A percentile compares a stretch with the other conserved stretches of the same genome.
Conservation (phyloP, 2,329 filamentous ascomycete genomes). For the Colletotrichum orbiculare region DNA sequence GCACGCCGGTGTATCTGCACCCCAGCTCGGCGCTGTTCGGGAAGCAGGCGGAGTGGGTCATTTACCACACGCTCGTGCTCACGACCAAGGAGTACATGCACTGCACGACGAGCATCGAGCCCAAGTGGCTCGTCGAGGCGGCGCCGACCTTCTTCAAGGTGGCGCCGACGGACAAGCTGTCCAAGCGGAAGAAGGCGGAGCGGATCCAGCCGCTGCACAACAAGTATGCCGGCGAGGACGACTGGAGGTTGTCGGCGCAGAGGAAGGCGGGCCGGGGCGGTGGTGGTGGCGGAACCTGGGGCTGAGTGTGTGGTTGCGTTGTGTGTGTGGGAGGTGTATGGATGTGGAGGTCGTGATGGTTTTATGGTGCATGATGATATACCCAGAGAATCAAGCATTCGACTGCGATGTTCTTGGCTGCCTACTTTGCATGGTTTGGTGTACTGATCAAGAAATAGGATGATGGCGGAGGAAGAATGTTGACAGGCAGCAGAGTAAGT, state of each 20-base stretch:
- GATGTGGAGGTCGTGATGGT: not conserved
- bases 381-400: not conserved
- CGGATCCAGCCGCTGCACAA: conserved; percentile 96
- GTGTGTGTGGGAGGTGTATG: not conserved
- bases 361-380: not conserved
- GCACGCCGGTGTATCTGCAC: conserved; percentile 94
- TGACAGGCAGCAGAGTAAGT: too few relatives aligned
- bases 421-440: too few relatives aligned
- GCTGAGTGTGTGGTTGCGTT: conserved; percentile 54
- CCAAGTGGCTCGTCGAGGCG: conserved; percentile 92
- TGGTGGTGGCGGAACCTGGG: conserved; percentile 92
- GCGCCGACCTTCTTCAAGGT: conserved; percentile 99
- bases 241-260: conserved; percentile 94
- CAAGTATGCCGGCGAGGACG: conserved; percentile 90
- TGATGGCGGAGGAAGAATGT: too few relatives aligned
- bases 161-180: conserved; percentile 84
- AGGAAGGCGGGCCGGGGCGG: conserved; percentile 85
- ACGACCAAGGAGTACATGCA: conserved; percentile 99
- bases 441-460: rapidly evolving
- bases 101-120: conserved; percentile 90
- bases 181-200: conserved; percentile 93
- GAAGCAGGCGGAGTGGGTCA: conserved; percentile 95
- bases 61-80: conserved; percentile 90
- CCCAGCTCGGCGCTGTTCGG: conserved; percentile 92
- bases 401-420: not conserved